Conservation (phyloP, 257 asterid genomes). For the Fraxinus cuspidata region DNA sequence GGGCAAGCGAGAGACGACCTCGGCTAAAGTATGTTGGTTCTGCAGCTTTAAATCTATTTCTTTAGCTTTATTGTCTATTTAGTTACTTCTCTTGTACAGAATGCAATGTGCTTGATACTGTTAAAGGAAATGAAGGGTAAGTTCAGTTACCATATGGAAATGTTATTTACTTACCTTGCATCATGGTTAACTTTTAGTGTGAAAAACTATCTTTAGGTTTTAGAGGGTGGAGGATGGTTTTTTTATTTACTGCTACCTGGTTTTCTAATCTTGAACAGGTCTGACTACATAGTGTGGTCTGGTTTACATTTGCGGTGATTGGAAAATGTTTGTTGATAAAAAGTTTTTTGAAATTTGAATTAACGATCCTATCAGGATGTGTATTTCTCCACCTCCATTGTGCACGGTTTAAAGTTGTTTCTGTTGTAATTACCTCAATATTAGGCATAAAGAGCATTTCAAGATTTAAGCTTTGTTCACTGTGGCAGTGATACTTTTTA, state of each 20-base stretch:
- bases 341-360: neutral
- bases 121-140: neutral
- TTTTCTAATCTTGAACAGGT: neutral
- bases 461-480: neutral
- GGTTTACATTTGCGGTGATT: neutral
- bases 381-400: neutral
- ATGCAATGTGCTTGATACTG: slow-evolving; percentile 17
- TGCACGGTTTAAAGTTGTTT: neutral
- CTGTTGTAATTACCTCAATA: neutral
- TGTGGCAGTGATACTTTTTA: neutral
- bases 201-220: no score
- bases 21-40: slow-evolving; percentile 46
- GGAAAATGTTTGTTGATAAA: neutral
- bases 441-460: neutral
- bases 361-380: neutral
- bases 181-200: no score
- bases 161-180: neutral
- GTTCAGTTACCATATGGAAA: neutral
- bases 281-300: neutral
- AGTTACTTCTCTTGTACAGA: slow-evolving; percentile 4
- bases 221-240: neutral
- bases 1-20: slow-evolving; percentile 69
- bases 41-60: neutral
- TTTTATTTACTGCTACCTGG: neutral
- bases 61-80: slow-evolving; percentile 3